Conservation (phyloP, 495 filamentous ascomycete genomes). For the Chaetomium fimeti region DNA sequence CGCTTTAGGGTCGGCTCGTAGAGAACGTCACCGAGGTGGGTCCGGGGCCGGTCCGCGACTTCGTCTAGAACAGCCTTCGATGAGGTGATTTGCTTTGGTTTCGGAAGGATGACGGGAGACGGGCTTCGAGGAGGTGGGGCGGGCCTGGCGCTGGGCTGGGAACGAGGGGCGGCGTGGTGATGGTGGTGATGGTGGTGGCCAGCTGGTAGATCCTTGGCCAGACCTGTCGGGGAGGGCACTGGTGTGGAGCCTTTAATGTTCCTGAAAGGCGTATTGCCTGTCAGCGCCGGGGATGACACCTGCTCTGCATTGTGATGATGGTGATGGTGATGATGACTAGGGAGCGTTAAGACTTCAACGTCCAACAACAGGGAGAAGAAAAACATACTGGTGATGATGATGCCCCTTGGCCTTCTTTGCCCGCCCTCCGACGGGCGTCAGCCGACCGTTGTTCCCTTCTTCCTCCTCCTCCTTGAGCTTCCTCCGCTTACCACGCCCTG, state of each 20-base stretch:
- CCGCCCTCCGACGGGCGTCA: conserved; percentile 54
- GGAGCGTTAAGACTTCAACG: conserved; percentile 34
- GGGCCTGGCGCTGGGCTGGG: conserved; percentile 30
- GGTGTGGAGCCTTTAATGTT: conserved; percentile 49
- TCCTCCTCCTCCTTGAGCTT: conserved; percentile 63
- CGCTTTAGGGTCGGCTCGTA: conserved; percentile 56
- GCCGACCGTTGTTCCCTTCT: conserved; percentile 57
- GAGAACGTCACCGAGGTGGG: conserved; percentile 68
- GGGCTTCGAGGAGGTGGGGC: conserved; percentile 45
- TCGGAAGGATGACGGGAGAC: conserved; percentile 49
- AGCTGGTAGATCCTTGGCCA: conserved; percentile 47
- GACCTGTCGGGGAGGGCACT: conserved; percentile 55
- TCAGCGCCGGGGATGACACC: conserved; percentile 45
- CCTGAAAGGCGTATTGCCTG: conserved; percentile 42
- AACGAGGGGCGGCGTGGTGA: conserved; percentile 35
- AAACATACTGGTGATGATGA: conserved; percentile 61
- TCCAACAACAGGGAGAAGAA: background rate
- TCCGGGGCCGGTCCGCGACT: conserved; percentile 66
- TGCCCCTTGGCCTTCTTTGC: conserved; percentile 61
- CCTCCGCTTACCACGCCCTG: conserved; percentile 55
- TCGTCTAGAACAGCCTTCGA: conserved; percentile 66
- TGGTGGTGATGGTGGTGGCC: conserved; percentile 44
- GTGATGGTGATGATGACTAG: conserved; percentile 74
- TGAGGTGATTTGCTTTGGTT: conserved; percentile 61
- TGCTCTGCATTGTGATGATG: conserved; percentile 70